Conservation (phyloP, 2,329 filamentous ascomycete species). For the Ambrosiella cleistominuta region DNA sequence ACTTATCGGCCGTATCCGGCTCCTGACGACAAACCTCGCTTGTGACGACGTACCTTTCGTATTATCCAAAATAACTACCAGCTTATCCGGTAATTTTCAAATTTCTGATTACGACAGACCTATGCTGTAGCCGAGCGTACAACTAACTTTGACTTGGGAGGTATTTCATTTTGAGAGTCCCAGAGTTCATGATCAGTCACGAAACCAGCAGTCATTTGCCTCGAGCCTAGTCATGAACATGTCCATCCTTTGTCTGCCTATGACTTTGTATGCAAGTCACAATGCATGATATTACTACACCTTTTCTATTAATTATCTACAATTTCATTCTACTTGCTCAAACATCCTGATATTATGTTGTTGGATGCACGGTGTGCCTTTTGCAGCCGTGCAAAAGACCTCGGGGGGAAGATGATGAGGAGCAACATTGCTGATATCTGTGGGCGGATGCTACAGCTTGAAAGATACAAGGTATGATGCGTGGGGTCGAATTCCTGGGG, state of each 20-base stretch:
- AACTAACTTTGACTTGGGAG: too few relatives aligned
- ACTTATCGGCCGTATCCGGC: background rate
- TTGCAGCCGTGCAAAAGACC: background rate
- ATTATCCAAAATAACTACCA: background rate
- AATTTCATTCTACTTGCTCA: background rate
- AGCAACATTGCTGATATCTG: background rate
- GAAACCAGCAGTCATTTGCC: background rate
- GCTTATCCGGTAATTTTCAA: background rate
- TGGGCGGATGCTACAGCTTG: background rate
- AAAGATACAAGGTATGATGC: background rate
- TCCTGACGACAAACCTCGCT: background rate
- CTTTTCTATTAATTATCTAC: background rate
- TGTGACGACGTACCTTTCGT: background rate
- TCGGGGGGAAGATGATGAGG: background rate
- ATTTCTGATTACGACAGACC: background rate
- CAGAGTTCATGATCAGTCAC: too few relatives aligned
- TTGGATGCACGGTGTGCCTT: background rate
- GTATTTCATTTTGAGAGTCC: too few relatives aligned
- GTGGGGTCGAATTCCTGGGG: background rate
- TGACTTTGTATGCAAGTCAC: background rate
- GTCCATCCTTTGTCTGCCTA: background rate
- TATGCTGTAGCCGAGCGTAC: too few relatives aligned
- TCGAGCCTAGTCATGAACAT: background rate
- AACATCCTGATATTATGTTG: background rate
- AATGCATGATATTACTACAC: background rate